Conservation (phyloP, 2,329 filamentous ascomycete genomes). For the Aspergillus candidus region DNA sequence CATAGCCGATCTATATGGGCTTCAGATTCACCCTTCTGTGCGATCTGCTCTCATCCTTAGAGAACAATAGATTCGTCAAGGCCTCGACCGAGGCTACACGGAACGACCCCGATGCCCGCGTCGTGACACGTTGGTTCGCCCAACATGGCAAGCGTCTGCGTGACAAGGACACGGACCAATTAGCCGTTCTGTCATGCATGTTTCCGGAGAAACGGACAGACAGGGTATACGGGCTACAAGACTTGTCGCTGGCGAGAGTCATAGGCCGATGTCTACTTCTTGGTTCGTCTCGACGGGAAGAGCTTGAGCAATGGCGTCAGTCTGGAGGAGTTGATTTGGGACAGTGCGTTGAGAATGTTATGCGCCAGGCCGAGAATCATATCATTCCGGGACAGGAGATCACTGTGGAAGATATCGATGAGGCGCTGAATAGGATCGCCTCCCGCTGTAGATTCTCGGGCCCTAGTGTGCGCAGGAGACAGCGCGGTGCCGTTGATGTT, state of each 20-base stretch:
- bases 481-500: conserved; percentile 35
- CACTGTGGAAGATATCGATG: conserved; percentile 67
- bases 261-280: conserved; percentile 62
- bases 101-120: conserved; percentile 35
- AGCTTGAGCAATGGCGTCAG: conserved; percentile 58
- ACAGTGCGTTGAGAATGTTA: conserved; percentile 61
- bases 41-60: conserved; percentile 64
- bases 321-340: conserved; percentile 62
- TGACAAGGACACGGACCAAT: conserved; percentile 49
- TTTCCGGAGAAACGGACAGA: conserved; percentile 71
- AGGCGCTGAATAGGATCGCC: conserved; percentile 59
- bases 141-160: conserved; percentile 55
- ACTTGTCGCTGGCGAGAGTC: conserved; percentile 56
- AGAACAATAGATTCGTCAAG: conserved; percentile 42
- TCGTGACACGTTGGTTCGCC: conserved; percentile 62
- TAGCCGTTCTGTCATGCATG: conserved; percentile 67
- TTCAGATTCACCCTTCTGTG: conserved; percentile 63
- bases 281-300: conserved; percentile 53
- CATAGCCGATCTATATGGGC: conserved; percentile 27
- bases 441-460: conserved; percentile 66
- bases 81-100: conserved; percentile 24
- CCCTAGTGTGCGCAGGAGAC: conserved; percentile 49
- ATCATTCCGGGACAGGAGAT: conserved; percentile 41
- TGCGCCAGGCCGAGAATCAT: conserved; percentile 52
- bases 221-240: conserved; percentile 67